phyloP scores from a whole-genome alignment of 768 basidiomycete species.

The Kwoniella dejecticola region DNA sequence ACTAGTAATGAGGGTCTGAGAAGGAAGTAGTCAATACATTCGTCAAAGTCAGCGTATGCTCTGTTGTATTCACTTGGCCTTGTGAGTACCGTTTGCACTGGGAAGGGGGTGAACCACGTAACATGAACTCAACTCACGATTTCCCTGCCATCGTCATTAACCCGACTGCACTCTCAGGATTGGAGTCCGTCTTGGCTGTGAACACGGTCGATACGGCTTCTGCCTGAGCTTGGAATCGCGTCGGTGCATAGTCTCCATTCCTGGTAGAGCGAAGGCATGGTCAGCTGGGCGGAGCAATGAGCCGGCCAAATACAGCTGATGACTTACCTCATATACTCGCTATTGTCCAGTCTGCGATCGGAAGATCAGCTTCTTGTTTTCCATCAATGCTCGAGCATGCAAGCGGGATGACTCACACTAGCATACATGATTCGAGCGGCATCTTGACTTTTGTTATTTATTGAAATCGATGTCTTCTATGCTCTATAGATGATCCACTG shows the following conservation, averaged over 20 bases:
- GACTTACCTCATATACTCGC: constrained; percentile 78
- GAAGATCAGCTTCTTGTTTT: constrained; percentile 16
- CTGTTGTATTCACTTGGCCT: not conserved
- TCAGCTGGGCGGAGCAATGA: not conserved
- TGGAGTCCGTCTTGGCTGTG: constrained; percentile 88
- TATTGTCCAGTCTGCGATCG: constrained; percentile 75
- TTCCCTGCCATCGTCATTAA: constrained; percentile 98
- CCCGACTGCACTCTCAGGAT: constrained; percentile 96
- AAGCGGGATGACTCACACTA: constrained; percentile 61
- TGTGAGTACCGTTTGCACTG: too few species aligned
- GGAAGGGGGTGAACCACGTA: too few species aligned
- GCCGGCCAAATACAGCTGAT: not conserved
- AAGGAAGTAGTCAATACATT: too few species aligned
- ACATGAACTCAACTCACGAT: constrained; percentile 62
- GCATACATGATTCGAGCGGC: constrained; percentile 97
- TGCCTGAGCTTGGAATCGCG: constrained; percentile 81
- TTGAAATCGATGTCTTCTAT: too few species aligned
- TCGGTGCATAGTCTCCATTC: constrained; percentile 53
- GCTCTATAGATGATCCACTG: too few species aligned
- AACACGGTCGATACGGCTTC: constrained; percentile 90
- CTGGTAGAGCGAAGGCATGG: constrained; percentile 7
- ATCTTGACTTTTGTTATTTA: constrained; percentile 58
- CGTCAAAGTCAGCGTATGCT: not conserved
- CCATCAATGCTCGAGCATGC: not conserved
- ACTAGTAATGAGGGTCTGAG: constrained; percentile 94